Evolutionary conservation across 2,329 filamentous ascomycete genomes (phyloP).

Genomic region (Fusarium illudens): DNA sequence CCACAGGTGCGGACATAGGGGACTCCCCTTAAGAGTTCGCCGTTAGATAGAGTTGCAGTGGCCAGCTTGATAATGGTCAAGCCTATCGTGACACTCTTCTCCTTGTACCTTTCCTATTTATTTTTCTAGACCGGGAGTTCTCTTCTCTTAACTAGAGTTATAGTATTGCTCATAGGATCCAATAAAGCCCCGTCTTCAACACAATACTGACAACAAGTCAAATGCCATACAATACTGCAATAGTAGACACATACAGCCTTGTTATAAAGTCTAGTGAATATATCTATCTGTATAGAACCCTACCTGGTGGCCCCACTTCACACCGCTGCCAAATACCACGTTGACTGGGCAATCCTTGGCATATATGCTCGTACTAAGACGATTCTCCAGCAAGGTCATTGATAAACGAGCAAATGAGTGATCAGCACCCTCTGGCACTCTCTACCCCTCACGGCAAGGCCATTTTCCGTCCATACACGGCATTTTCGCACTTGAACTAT

Average conservation of each 20-base stretch:
- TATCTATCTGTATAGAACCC: neutral
- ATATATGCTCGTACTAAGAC: neutral
- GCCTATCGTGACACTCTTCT: too few species aligned
- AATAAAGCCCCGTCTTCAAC: neutral
- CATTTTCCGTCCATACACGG: neutral
- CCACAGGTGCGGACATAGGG: too few species aligned
- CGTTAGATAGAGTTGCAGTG: too few species aligned
- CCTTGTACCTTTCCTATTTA: neutral
- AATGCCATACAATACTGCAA: too few species aligned
- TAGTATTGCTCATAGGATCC: too few species aligned
- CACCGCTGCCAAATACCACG: neutral
- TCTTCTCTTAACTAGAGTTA: too few species aligned
- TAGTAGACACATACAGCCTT: too few species aligned
- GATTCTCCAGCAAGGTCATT: neutral
- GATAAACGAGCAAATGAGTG: neutral
- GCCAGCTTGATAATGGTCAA: too few species aligned
- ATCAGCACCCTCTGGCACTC: neutral
- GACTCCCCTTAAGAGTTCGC: too few species aligned
- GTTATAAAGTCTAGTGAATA: too few species aligned
- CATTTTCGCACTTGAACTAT: neutral
- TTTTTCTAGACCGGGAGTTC: neutral
- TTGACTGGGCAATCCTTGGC: neutral
- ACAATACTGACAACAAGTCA: neutral
- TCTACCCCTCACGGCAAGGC: neutral
- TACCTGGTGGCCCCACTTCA: neutral